Base-by-base conservation (phyloP, 768 basidiomycete species). In the Auriscalpium vulgare region DNA sequence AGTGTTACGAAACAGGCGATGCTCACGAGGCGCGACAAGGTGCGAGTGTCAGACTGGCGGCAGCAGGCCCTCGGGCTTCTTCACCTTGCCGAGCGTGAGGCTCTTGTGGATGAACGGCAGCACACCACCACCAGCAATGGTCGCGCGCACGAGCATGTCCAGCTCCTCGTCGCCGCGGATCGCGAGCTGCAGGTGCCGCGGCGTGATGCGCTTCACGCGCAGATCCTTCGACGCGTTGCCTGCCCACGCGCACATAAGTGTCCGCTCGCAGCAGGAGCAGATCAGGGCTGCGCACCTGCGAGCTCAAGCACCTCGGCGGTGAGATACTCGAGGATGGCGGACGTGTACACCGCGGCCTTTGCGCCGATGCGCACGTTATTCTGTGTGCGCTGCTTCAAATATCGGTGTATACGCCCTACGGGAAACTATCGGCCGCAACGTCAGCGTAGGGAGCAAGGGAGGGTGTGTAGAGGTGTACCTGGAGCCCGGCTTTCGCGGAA, bases 141-240 rank as follows among this genome's bases (percentile, higher is more conserved):
- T 97, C 4, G 94, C 95, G 53, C 86, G 83, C 34, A 98, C 93
- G 57, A 98, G 84, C 16, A 84, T 87, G 68, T 97, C 95, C n/a
- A 97, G 85, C 67, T 97, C 95, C 70, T 97, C 94, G 70, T 98
- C 95, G 37, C 95, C 95, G 58, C 94, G 88, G 61, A 98, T 97
- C 29, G 95, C 95, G 34, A 97, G 83, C 70, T 97, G 95, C 61
- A 97, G 71, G 73, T 98, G 95, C 63, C 95, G 87, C 16, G 95
- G 95, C 0, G 92, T 95, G 68, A 98, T 95, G 71, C 95, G 91
- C 71, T 97, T 97, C 48, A 95, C 93, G 50, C 88, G 83, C n/a
- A 97, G 80, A 75, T 98, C 95, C 67, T 97, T 95, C 2, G 94
- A 95, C 34, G 95, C 95, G 69, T 97, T 97, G 21, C 95, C 94